phyloP scores from a whole-genome alignment of 805 yeast species.

The Kodamaea kakaduensis region DNA sequence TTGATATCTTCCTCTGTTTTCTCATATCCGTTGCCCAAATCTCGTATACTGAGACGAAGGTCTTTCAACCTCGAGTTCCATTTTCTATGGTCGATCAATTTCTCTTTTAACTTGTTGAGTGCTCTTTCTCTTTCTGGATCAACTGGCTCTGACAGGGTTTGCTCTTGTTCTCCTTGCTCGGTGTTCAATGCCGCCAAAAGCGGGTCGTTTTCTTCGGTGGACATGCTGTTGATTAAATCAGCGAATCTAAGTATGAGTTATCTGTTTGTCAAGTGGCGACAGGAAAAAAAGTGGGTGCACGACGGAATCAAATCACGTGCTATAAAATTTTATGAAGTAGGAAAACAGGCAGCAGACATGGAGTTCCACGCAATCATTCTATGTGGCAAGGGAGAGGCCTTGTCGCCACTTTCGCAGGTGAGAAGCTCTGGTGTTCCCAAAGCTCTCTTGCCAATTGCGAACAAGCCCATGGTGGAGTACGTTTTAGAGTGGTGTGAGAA shows the following conservation, averaged over 20 bases:
- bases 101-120: slow-evolving; percentile 71
- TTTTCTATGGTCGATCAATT: slow-evolving; percentile 86
- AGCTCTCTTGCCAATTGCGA: slow-evolving; percentile 86
- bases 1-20: slow-evolving; percentile 96
- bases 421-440: slow-evolving; percentile 68
- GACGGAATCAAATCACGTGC: slow-evolving; percentile 8
- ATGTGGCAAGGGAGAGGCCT: slow-evolving; percentile 77
- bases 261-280: slow-evolving; percentile 6
- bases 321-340: slow-evolving; percentile 6
- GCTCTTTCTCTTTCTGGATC: slow-evolving; percentile 79
- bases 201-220: slow-evolving; percentile 68
- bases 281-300: slow-evolving; percentile 15
- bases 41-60: slow-evolving; percentile 77
- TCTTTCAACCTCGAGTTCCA: slow-evolving; percentile 91
- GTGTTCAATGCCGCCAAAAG: slow-evolving; percentile 62
- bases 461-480: slow-evolving; percentile 81
- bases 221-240: too few species aligned
- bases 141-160: slow-evolving; percentile 23
- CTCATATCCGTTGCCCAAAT: slow-evolving; percentile 74
- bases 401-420: slow-evolving; percentile 67
- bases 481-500: slow-evolving; percentile 90
- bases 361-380: slow-evolving; percentile 88
- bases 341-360: slow-evolving; percentile 42
- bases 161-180: slow-evolving; percentile 20
- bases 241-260: not conserved